phyloP scores from a whole-genome alignment of 2,329 filamentous ascomycete genomes.

The Bimuria novae-zelandiae region DNA sequence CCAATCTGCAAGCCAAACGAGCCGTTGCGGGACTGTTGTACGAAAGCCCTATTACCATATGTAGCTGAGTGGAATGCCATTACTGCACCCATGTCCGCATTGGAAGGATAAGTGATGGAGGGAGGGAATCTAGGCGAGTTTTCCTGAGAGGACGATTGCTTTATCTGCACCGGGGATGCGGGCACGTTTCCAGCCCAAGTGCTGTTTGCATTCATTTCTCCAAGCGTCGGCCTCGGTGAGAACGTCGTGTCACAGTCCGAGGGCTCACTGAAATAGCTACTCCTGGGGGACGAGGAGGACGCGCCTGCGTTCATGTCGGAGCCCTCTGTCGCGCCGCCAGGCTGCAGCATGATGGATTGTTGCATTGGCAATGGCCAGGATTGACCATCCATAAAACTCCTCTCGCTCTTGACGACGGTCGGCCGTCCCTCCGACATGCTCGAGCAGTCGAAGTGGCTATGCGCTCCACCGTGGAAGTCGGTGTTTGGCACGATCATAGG shows the following conservation, averaged over 20 bases:
- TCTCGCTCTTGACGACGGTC: conserved; percentile 7
- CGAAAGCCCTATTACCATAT: neutral
- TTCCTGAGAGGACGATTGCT: neutral
- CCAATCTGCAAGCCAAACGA: neutral
- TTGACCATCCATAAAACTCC: neutral
- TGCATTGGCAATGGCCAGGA: conserved; percentile 7
- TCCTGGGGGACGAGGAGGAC: conserved; percentile 26
- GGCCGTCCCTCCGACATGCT: conserved; percentile 7
- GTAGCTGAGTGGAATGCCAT: neutral
- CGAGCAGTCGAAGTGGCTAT: conserved; percentile 16
- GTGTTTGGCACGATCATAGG: conserved; percentile 14
- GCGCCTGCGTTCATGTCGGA: conserved; percentile 18
- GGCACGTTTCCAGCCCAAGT: conserved; percentile 9
- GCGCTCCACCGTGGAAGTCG: conserved; percentile 11
- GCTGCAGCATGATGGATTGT: conserved; percentile 1
- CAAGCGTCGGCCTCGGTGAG: conserved; percentile 12
- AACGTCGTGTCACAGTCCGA: conserved; percentile 7
- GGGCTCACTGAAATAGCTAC: conserved; percentile 21
- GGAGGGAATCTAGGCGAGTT: neutral
- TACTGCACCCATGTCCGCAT: neutral
- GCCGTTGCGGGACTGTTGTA: neutral
- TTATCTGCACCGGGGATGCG: neutral
- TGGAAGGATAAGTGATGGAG: neutral
- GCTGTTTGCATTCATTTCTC: conserved; percentile 7
- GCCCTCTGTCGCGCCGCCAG: conserved; percentile 1